Evolutionary conservation across 768 basidiomycete species (phyloP).

Genomic region (Boletus pseudo-olivaceus): DNA sequence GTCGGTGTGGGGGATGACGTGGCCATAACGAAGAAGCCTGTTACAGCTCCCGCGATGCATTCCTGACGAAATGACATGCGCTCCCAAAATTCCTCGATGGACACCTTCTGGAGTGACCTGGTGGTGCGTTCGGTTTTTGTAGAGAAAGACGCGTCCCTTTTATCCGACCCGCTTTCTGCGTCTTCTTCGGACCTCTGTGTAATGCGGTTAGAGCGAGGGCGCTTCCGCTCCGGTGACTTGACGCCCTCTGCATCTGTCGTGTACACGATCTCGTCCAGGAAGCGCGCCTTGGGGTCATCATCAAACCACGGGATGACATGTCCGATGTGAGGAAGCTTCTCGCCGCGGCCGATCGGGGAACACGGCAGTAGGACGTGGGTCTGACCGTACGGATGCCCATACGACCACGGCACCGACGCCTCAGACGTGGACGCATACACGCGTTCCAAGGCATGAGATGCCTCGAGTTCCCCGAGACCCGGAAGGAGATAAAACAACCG

Average conservation of each 20-base stretch:
- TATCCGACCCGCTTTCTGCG: conserved; percentile 26
- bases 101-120: conserved; percentile 58
- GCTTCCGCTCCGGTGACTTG: conserved; percentile 61
- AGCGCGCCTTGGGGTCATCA: conserved; percentile 96
- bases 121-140: conserved; percentile 36
- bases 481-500: conserved; percentile 65
- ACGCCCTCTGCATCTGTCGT: conserved; percentile 58
- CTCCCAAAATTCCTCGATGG: conserved; percentile 90
- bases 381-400: conserved; percentile 74
- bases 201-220: conserved; percentile 35
- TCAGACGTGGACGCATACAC: conserved; percentile 25
- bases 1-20: conserved; percentile 33
- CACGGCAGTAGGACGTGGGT: conserved; percentile 41
- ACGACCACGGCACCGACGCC: conserved; percentile 50
- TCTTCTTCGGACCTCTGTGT: conserved; percentile 18
- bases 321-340: conserved; percentile 44
- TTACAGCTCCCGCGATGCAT: conserved; percentile 84
- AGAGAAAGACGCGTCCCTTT: conserved; percentile 21
- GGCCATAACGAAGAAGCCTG: conserved; percentile 85
- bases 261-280: conserved; percentile 85
- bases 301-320: conserved; percentile 85
- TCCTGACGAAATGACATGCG: conserved; percentile 96
- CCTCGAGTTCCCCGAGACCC: conserved; percentile 66
- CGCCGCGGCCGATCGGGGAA: conserved; percentile 39
- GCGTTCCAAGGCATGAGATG: conserved; percentile 50